Conservation (phyloP, 148 eudicot species). For the Amaranthus hypochondriacus region DNA sequence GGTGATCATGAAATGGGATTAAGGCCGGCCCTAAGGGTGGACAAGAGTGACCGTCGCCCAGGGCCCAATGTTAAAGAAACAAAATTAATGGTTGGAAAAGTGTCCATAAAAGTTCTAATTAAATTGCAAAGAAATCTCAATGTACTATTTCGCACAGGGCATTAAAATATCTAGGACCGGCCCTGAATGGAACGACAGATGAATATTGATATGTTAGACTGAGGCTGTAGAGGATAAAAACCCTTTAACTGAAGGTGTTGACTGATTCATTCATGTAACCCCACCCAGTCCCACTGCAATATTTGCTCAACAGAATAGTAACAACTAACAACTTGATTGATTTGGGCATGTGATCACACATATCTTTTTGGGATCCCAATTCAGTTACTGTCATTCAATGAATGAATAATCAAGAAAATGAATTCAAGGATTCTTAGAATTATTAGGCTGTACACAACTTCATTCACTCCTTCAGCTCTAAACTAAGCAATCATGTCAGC, state of each 20-base stretch:
- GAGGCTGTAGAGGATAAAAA: slow-evolving; percentile 4
- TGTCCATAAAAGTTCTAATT: too few species aligned
- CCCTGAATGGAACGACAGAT: too few species aligned
- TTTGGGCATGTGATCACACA: slow-evolving; percentile 16
- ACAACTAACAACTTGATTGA: slow-evolving; percentile 11
- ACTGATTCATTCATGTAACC: slow-evolving; percentile 10
- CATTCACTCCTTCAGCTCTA: background rate
- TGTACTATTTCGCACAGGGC: too few species aligned
- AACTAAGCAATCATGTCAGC: too few species aligned
- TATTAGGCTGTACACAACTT: background rate
- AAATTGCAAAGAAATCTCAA: too few species aligned
- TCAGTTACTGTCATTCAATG: slow-evolving; percentile 14
- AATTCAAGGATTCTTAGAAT: background rate
- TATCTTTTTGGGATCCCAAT: slow-evolving; percentile 14
- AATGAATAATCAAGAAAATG: too few species aligned
- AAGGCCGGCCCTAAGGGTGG: too few species aligned
- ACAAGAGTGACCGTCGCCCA: too few species aligned
- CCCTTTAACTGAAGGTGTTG: slow-evolving; percentile 6
- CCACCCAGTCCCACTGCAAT: background rate
- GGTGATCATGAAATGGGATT: background rate
- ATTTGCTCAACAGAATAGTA: slow-evolving; percentile 26
- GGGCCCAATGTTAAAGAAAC: too few species aligned
- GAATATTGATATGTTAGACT: too few species aligned
- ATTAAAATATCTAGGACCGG: too few species aligned
- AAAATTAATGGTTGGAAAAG: too few species aligned